Evolutionary conservation across 768 basidiomycete species (phyloP), one percentile per base, ranked within the genome.

Genomic region (Tylopilus balloui): DNA sequence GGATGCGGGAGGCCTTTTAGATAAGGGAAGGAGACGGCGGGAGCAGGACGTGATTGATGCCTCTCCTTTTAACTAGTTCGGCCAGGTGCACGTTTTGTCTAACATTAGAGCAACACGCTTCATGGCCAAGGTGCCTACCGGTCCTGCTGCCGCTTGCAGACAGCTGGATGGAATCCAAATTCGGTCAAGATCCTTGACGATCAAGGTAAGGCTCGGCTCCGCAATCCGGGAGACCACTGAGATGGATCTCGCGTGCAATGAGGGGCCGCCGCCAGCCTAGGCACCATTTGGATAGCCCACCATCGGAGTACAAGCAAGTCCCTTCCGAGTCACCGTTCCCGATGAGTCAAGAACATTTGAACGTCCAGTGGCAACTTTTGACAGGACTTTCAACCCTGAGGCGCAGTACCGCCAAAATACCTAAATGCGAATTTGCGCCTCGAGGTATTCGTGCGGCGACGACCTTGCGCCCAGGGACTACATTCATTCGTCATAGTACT

Each of bases 401-500:
- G 46, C 55, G 62, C 63, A 69, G 62, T 57, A 52, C 43, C 27
- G 21, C 45, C 48, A 35, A 41, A 60, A 55, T 67, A 67, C 67
- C 65, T 61, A 63, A 68, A 51, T 45, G 56, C 37, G 52, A 66
- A 61, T 25, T 55, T 55, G 47, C 34, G 52, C 66, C 66, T 69
- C 66, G 65, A 65, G 66, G 66, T 55, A 56, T 63, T 28, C 47
- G 65, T 67, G 67, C 57, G 65, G 63, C 61, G 48, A 49, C 42
- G 35, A 51, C 45, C 51, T 65, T 67, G 59, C 65, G 63, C 57
- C 59, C 50, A 57, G 56, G 54, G 52, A 56, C 56, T 28, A 42
- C 20, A 52, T 55, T 52, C 41, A 58, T 57, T 65, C 60, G 62
- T 65, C 67, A 68, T 62, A 42, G 50, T 17, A 41, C 57, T 49